Conservation (phyloP, 2,329 filamentous ascomycete species). For the Scopulariopsis brevicaulis region DNA sequence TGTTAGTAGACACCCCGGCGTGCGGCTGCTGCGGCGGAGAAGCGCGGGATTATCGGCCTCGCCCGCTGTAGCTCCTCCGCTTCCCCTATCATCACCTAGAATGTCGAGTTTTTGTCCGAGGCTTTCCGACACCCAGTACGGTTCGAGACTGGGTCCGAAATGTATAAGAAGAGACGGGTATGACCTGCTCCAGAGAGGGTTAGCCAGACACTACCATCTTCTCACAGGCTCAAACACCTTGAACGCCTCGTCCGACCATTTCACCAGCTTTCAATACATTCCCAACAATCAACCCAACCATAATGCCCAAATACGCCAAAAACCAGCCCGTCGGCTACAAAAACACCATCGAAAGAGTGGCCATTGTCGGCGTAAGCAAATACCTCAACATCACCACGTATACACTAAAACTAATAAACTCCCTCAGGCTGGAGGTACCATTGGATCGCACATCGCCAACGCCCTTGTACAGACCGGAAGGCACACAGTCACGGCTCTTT, state of each 20-base stretch:
- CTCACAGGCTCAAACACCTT: not conserved
- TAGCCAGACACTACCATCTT: not conserved
- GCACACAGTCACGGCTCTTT: slow-evolving; percentile 39
- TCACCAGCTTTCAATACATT: not conserved
- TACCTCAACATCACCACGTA: not conserved
- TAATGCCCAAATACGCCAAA: not conserved
- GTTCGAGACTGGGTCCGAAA: not conserved
- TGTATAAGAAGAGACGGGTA: not conserved
- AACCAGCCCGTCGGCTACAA: not conserved
- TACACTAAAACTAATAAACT: not conserved
- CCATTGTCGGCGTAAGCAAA: not conserved
- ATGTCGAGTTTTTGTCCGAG: not conserved
- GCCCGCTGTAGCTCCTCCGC: not conserved
- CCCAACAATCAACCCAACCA: not conserved
- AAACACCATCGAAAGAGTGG: not conserved
- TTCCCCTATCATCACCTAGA: not conserved
- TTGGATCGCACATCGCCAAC: slow-evolving; percentile 24
- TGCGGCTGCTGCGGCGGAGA: not conserved
- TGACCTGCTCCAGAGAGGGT: not conserved
- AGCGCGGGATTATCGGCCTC: not conserved
- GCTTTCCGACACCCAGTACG: not conserved
- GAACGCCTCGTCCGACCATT: not conserved
- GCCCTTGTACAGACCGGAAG: slow-evolving; percentile 32
- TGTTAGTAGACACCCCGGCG: not conserved
- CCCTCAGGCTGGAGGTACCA: slow-evolving; percentile 27